A percentile compares a stretch with the other conserved stretches of the same genome.
phyloP scores from a whole-genome alignment of 2,329 filamentous ascomycete genomes.

The Waltergamsia citrina region DNA sequence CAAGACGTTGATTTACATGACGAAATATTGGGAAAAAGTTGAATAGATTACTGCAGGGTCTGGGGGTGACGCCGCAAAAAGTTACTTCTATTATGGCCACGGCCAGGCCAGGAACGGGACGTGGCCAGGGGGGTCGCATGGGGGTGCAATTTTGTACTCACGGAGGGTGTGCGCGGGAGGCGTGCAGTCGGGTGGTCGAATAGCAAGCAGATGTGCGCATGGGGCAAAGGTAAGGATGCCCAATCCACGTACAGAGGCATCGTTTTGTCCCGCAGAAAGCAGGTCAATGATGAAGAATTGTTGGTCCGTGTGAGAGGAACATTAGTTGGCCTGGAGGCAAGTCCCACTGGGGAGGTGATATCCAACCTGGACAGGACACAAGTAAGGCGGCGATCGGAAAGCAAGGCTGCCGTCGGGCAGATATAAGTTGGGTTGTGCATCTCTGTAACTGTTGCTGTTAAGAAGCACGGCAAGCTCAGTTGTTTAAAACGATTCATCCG shows the following conservation, averaged over 20 bases:
- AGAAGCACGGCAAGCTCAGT: too few relatives aligned
- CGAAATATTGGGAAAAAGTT: background rate
- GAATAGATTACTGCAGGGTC: conserved; percentile 3
- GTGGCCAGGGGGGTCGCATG: conserved; percentile 1
- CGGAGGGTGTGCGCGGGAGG: conserved; percentile 3
- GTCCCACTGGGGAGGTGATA: conserved; percentile 5
- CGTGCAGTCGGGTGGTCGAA: conserved; percentile 10
- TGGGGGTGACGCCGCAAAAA: background rate
- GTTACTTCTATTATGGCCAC: background rate
- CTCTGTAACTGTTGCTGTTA: conserved; percentile 9
- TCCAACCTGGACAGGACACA: conserved; percentile 3
- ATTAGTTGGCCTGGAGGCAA: conserved; percentile 13
- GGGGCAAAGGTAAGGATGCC: conserved; percentile 28
- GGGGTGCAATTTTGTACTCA: background rate
- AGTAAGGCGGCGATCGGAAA: conserved; percentile 12
- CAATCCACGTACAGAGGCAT: conserved; percentile 26
- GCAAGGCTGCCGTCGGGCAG: conserved; percentile 13
- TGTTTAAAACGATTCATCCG: too few relatives aligned
- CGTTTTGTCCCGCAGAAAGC: conserved; percentile 23
- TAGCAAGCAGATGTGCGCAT: conserved; percentile 15
- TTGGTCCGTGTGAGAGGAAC: conserved; percentile 12
- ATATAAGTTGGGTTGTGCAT: conserved; percentile 29
- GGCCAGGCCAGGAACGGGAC: conserved; percentile 3
- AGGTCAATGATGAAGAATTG: conserved; percentile 6
- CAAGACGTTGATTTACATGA: too few relatives aligned